Conservation (phyloP, 768 basidiomycete species). For the Mycena haematopus region DNA sequence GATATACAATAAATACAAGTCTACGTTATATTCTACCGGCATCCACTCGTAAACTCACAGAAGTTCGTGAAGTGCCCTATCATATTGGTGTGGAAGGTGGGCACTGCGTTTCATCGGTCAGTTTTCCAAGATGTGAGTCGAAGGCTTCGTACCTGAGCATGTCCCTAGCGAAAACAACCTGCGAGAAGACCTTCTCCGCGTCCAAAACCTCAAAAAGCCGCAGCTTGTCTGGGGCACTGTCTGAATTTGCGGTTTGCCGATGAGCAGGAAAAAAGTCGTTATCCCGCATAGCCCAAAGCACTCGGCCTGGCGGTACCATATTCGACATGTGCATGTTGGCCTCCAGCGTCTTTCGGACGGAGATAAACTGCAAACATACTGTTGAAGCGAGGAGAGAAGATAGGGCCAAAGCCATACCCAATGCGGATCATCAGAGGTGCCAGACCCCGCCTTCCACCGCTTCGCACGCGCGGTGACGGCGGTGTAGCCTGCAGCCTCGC, state of each 20-base stretch:
- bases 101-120: constrained; percentile 47
- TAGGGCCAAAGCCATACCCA: constrained; percentile 48
- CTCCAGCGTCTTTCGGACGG: constrained; percentile 82
- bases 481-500: constrained; percentile 60
- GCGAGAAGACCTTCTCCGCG: constrained; percentile 77
- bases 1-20: constrained; percentile 14
- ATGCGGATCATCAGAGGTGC: constrained; percentile 59
- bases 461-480: constrained; percentile 56
- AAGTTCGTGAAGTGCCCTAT: constrained; percentile 74
- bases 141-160: constrained; percentile 73
- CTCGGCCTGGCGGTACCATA: constrained; percentile 78
- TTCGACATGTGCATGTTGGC: constrained; percentile 80
- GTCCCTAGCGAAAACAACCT: constrained; percentile 81
- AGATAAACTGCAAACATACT: constrained; percentile 61
- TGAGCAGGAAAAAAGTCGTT: constrained; percentile 70
- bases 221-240: constrained; percentile 53
- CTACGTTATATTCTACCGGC: constrained; percentile 9
- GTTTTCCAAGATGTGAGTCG: constrained; percentile 1
- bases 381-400: background rate
- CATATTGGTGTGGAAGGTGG: constrained; percentile 84
- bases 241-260: constrained; percentile 38
- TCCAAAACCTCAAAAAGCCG: constrained; percentile 81
- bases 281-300: constrained; percentile 82
- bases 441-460: constrained; percentile 63
- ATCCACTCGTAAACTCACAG: constrained; percentile 42